phyloP scores from a whole-genome alignment of 2,329 filamentous ascomycete genomes.

The Aspergillus uvarum region DNA sequence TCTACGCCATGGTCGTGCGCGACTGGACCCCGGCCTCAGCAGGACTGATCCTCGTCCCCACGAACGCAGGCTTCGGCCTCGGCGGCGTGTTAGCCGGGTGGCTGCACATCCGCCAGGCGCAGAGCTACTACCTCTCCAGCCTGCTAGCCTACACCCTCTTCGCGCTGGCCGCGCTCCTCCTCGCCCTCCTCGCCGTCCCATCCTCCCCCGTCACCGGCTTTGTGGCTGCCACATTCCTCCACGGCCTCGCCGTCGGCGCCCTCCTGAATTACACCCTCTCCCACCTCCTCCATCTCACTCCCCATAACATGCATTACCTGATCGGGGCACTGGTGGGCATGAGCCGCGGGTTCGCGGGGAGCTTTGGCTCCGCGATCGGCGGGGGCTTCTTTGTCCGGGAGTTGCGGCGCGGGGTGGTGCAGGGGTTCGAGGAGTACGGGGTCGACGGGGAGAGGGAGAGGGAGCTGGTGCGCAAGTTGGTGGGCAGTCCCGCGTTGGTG shows the following conservation, averaged over 20 bases:
- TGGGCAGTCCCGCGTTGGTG: slow-evolving; percentile 61
- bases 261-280: slow-evolving; percentile 78
- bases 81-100: slow-evolving; percentile 73
- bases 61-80: slow-evolving; percentile 73
- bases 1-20: slow-evolving; percentile 75
- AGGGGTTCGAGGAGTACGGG: slow-evolving; percentile 54
- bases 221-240: slow-evolving; percentile 62
- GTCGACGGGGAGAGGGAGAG: slow-evolving; percentile 31
- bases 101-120: slow-evolving; percentile 70
- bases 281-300: slow-evolving; percentile 72
- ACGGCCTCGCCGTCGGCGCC: slow-evolving; percentile 71
- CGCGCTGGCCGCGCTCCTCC: slow-evolving; percentile 55
- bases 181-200: slow-evolving; percentile 58
- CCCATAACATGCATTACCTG: slow-evolving; percentile 67
- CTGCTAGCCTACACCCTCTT: slow-evolving; percentile 64
- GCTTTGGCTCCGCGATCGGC: slow-evolving; percentile 76
- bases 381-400: slow-evolving; percentile 71
- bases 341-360: slow-evolving; percentile 77
- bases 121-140: slow-evolving; percentile 69
- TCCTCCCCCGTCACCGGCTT: slow-evolving; percentile 55
- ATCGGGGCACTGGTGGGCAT: slow-evolving; percentile 74
- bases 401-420: slow-evolving; percentile 55
- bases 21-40: slow-evolving; percentile 68
- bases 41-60: slow-evolving; percentile 75
- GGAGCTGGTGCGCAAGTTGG: slow-evolving; percentile 53